These are phyloP conservation scores for Fusarium cicatricum DNA, from an alignment of 2,329 filamentous ascomycete species.

Conservation along the genomic window DNA sequence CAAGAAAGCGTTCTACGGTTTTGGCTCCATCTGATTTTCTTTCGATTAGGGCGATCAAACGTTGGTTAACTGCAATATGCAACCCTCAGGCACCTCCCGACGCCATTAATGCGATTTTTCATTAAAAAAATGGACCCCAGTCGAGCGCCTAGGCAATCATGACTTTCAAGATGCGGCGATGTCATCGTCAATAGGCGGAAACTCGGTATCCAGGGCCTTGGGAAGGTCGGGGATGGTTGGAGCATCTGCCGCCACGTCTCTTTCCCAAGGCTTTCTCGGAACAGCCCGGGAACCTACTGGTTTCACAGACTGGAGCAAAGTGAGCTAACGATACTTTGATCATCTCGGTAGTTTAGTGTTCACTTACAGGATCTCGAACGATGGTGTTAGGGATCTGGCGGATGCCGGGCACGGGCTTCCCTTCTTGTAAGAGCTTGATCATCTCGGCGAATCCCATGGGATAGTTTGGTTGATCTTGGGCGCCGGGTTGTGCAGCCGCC, in stretches of 20 bases:
- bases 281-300: constrained; percentile 58
- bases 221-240: constrained; percentile 30
- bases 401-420: constrained; percentile 86
- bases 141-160: no score
- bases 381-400: constrained; percentile 85
- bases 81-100: constrained; percentile 7
- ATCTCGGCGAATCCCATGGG: constrained; percentile 87
- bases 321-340: constrained; percentile 8
- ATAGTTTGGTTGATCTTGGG: constrained; percentile 69
- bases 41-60: neutral
- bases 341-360: neutral
- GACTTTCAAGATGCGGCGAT: neutral
- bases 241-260: constrained; percentile 46
- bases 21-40: neutral
- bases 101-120: constrained; percentile 15
- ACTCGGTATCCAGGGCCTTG: constrained; percentile 46
- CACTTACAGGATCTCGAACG: constrained; percentile 71
- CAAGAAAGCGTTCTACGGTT: neutral
- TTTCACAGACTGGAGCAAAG: constrained; percentile 52
- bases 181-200: constrained; percentile 44
- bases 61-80: neutral
- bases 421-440: constrained; percentile 82
- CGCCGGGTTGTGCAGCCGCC: constrained; percentile 27
- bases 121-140: neutral
- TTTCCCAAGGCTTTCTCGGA: constrained; percentile 81